Percentiles rank a stretch among this genome's conserved stretches.
phyloP scores from a whole-genome alignment of 768 basidiomycete genomes.

The Tephrocybe sp. region DNA sequence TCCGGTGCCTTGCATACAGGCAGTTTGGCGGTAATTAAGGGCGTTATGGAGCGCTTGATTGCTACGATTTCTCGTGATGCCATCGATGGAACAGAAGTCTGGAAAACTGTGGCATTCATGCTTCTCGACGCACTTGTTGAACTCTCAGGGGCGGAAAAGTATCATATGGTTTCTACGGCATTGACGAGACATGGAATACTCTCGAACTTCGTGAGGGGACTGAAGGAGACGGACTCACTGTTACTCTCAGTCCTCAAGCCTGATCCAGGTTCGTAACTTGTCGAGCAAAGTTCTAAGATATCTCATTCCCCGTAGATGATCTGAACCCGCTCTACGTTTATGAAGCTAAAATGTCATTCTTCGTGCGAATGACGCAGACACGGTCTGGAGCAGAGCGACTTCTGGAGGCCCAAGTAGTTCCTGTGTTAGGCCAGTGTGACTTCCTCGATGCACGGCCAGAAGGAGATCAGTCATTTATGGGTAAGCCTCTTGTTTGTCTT shows the following conservation, averaged over 20 bases:
- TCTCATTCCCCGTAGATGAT: slow-evolving; percentile 55
- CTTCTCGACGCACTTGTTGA: slow-evolving; percentile 80
- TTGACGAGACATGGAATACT: slow-evolving; percentile 77
- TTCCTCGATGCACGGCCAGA: slow-evolving; percentile 86
- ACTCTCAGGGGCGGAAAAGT: slow-evolving; percentile 69
- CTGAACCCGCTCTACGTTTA: slow-evolving; percentile 92
- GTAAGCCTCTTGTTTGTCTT: slow-evolving; percentile 36
- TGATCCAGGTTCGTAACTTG: slow-evolving; percentile 71
- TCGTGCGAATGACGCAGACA: slow-evolving; percentile 82
- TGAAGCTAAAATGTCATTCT: slow-evolving; percentile 90
- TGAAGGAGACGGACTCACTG: slow-evolving; percentile 80
- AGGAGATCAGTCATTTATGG: slow-evolving; percentile 78
- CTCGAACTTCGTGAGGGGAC: slow-evolving; percentile 74
- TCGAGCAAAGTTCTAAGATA: not conserved
- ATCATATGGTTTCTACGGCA: slow-evolving; percentile 55
- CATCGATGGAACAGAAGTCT: slow-evolving; percentile 92
- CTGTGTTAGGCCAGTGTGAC: slow-evolving; percentile 79
- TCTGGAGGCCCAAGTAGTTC: slow-evolving; percentile 74
- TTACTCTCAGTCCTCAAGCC: slow-evolving; percentile 80
- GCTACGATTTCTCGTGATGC: slow-evolving; percentile 83
- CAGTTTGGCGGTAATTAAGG: slow-evolving; percentile 66
- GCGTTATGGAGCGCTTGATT: slow-evolving; percentile 70
- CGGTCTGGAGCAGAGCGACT: slow-evolving; percentile 83
- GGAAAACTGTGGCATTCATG: slow-evolving; percentile 96
- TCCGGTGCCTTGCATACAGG: slow-evolving; percentile 51